Percentiles rank a stretch among this genome's conserved stretches.
Evolutionary conservation across 371 early-diverging fungal genomes (phyloP).

Genomic region (Thermomucor indicae-seudaticae): DNA sequence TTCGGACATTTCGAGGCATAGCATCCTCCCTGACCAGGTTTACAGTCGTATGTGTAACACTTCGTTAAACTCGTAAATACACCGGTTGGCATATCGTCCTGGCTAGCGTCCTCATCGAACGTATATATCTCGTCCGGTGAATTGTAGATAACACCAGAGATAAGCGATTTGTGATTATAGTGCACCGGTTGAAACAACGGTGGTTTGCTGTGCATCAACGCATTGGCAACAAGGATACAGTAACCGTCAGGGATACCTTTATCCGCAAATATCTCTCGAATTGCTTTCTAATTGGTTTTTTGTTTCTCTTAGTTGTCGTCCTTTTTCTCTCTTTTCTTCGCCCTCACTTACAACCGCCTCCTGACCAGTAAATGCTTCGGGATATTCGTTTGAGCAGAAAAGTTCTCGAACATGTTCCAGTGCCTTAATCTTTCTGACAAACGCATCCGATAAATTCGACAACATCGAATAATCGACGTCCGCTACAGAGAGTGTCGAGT

Average conservation of each 20-base stretch:
- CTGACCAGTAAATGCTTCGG: conserved; percentile 40
- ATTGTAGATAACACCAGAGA: conserved; percentile 28
- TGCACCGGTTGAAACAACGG: conserved; percentile 33
- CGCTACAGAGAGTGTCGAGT: conserved; percentile 2
- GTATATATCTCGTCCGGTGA: conserved; percentile 41
- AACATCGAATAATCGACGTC: conserved; percentile 12
- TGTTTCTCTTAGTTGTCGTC: not conserved
- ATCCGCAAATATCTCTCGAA: conserved; percentile 12
- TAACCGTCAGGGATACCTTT: conserved; percentile 24
- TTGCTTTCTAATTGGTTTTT: conserved; percentile 9
- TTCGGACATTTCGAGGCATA: conserved; percentile 43
- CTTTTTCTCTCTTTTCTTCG: not conserved
- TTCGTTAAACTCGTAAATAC: conserved; percentile 24
- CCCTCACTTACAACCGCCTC: conserved; percentile 41
- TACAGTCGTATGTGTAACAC: conserved; percentile 34
- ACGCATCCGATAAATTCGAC: conserved; percentile 15
- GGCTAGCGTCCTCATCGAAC: conserved; percentile 27
- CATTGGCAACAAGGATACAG: conserved; percentile 29
- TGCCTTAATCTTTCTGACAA: conserved; percentile 15
- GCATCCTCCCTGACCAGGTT: conserved; percentile 32
- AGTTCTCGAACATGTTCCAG: conserved; percentile 26
- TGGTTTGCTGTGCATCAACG: conserved; percentile 31
- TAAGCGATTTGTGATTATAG: conserved; percentile 42
- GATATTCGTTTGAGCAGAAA: conserved; percentile 42
- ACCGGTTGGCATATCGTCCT: conserved; percentile 26